These are phyloP conservation scores for Akanthomyces dipterigenus DNA, from an alignment of 2,329 filamentous ascomycete species.

Conservation along the genomic window DNA sequence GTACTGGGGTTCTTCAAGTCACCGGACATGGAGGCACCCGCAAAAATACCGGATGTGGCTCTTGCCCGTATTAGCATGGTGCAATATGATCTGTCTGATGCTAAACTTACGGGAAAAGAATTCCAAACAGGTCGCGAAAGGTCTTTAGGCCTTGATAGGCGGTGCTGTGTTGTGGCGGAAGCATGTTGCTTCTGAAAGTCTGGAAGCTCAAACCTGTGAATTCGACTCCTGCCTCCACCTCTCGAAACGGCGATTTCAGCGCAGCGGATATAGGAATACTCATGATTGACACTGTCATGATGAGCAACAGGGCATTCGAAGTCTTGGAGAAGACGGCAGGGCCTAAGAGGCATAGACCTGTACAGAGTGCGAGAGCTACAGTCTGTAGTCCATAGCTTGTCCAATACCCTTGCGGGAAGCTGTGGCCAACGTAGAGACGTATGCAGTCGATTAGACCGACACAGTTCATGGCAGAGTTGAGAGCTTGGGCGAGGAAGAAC, in stretches of 20 bases:
- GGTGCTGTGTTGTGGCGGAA: constrained; percentile 60
- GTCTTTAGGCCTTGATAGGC: constrained; percentile 58
- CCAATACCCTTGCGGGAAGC: constrained; percentile 68
- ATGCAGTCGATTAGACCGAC: constrained; percentile 82
- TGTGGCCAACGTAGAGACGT: constrained; percentile 62
- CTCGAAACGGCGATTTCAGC: constrained; percentile 59
- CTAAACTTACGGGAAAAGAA: constrained; percentile 62
- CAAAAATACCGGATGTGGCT: constrained; percentile 51
- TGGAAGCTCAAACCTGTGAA: constrained; percentile 71
- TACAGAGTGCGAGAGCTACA: constrained; percentile 62
- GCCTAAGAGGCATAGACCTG: constrained; percentile 68
- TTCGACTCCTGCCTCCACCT: constrained; percentile 54
- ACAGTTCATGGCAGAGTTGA: constrained; percentile 82
- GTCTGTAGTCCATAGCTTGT: constrained; percentile 71
- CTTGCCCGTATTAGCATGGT: constrained; percentile 20
- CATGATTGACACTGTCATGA: constrained; percentile 66
- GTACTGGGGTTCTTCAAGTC: constrained; percentile 77
- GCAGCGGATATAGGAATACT: constrained; percentile 78
- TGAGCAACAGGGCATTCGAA: constrained; percentile 66
- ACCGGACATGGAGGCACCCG: constrained; percentile 84
- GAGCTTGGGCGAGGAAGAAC: constrained; percentile 83
- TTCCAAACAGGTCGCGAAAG: constrained; percentile 78
- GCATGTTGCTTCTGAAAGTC: constrained; percentile 68
- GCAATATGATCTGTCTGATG: constrained; percentile 40
- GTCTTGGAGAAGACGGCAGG: constrained; percentile 74